Percentiles rank a stretch among this genome's conserved stretches.
Evolutionary conservation across 352 stramenopile genomes (phyloP).

Genomic region (Phytophthora meadii): DNA sequence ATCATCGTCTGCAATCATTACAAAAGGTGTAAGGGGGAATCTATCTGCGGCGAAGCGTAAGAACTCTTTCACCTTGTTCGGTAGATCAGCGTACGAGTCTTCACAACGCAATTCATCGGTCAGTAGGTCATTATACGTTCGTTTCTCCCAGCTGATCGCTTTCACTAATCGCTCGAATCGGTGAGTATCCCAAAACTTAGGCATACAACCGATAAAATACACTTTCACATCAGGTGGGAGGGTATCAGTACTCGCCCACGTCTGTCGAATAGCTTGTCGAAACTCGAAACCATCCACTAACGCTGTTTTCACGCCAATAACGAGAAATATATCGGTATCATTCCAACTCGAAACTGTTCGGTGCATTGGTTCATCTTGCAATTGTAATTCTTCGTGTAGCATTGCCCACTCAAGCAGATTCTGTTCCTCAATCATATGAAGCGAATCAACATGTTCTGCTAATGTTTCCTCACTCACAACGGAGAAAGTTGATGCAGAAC

Average conservation of each 20-base stretch:
- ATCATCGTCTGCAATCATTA: conserved; percentile 69
- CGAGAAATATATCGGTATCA: conserved; percentile 14
- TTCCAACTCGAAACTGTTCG: too few relatives aligned
- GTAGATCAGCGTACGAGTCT: conserved; percentile 57
- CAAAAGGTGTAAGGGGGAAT: conserved; percentile 31
- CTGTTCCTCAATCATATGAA: neutral
- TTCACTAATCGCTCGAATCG: conserved; percentile 10
- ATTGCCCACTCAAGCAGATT: conserved; percentile 19
- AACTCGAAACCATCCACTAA: conserved; percentile 34
- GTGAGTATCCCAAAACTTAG: conserved; percentile 3
- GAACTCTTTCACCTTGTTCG: conserved; percentile 67
- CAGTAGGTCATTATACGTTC: conserved; percentile 44
- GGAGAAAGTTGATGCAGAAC: conserved; percentile 5
- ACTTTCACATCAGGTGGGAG: conserved; percentile 38
- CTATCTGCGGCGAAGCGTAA: conserved; percentile 32
- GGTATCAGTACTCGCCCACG: conserved; percentile 38
- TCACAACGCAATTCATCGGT: conserved; percentile 54
- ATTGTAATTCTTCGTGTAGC: neutral
- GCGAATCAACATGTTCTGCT: neutral
- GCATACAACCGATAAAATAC: conserved; percentile 48
- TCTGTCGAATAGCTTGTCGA: conserved; percentile 50
- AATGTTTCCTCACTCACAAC: conserved; percentile 14
- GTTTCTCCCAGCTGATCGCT: conserved; percentile 41
- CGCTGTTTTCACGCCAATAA: conserved; percentile 62
- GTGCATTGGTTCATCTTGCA: neutral